phyloP scores from a whole-genome alignment of 164 flowering plant genomes.

The Liriodendron chinense region DNA sequence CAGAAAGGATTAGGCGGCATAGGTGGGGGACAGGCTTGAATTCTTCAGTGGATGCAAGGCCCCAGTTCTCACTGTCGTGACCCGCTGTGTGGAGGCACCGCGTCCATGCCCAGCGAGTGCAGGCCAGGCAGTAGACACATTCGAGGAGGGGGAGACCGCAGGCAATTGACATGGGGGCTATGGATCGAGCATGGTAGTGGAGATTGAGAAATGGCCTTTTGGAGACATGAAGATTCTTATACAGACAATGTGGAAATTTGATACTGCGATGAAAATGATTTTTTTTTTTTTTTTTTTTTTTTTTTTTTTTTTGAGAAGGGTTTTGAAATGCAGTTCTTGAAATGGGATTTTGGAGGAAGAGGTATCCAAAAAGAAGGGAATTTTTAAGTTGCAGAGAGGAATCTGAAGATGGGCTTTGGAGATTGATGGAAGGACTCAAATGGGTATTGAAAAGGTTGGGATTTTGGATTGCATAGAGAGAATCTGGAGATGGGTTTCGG shows the following conservation, averaged over 20 bases:
- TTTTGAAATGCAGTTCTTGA: no score
- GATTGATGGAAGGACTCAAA: neutral
- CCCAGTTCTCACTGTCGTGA: slow-evolving; percentile 91
- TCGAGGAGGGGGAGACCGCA: slow-evolving; percentile 67
- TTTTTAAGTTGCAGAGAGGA: no score
- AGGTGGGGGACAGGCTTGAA: slow-evolving; percentile 88
- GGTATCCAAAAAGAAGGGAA: no score
- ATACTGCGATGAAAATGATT: no score
- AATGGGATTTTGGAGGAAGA: no score
- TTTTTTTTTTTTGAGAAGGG: no score
- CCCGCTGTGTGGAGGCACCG: slow-evolving; percentile 63
- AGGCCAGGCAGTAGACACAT: slow-evolving; percentile 61
- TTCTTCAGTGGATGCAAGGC: slow-evolving; percentile 70
- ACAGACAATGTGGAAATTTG: no score
- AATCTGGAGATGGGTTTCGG: neutral
- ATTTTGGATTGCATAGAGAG: neutral
- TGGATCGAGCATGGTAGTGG: slow-evolving; percentile 12
- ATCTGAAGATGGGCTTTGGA: neutral
- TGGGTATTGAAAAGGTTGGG: neutral
- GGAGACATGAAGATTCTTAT: no score
- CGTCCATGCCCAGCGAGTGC: slow-evolving; percentile 78
- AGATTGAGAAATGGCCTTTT: slow-evolving; percentile 26
- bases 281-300: no score
- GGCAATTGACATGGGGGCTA: slow-evolving; percentile 48
- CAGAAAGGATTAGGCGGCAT: slow-evolving; percentile 70